Evolutionary conservation across 352 stramenopile species (phyloP).

Genomic region (Globisporangium apiculatum): DNA sequence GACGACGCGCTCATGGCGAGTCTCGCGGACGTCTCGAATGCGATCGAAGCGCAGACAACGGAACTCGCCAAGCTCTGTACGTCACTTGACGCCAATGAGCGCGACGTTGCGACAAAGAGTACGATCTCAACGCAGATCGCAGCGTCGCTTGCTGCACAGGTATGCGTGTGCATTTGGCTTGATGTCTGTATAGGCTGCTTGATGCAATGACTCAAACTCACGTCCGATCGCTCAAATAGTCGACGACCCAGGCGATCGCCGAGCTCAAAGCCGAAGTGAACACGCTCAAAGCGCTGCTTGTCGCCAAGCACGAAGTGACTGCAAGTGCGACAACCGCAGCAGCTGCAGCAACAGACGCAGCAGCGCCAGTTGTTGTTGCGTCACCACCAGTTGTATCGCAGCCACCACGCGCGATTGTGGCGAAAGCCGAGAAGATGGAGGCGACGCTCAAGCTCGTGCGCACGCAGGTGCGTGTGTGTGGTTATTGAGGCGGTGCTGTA

Average conservation of each 20-base stretch:
- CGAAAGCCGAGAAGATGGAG: constrained; percentile 37
- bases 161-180: constrained; percentile 1
- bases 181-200: too few species aligned
- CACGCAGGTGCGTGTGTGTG: constrained; percentile 26
- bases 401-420: constrained; percentile 9
- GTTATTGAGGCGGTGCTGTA: not conserved
- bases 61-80: constrained; percentile 49
- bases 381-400: not conserved
- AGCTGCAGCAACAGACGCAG: not conserved
- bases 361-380: not conserved
- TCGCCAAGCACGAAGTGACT: constrained; percentile 20
- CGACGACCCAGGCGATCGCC: constrained; percentile 50
- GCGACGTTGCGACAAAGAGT: constrained; percentile 37
- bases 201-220: too few species aligned
- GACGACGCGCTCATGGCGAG: constrained; percentile 37
- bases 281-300: constrained; percentile 50
- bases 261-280: constrained; percentile 64
- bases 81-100: constrained; percentile 52
- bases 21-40: constrained; percentile 37
- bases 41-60: constrained; percentile 60
- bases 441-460: constrained; percentile 39
- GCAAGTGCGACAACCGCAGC: not conserved
- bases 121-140: constrained; percentile 36
- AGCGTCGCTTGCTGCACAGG: constrained; percentile 41
- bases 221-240: constrained; percentile 5